Base-by-base conservation (phyloP, 257 asterid genomes). In the Cordia subcordata region DNA sequence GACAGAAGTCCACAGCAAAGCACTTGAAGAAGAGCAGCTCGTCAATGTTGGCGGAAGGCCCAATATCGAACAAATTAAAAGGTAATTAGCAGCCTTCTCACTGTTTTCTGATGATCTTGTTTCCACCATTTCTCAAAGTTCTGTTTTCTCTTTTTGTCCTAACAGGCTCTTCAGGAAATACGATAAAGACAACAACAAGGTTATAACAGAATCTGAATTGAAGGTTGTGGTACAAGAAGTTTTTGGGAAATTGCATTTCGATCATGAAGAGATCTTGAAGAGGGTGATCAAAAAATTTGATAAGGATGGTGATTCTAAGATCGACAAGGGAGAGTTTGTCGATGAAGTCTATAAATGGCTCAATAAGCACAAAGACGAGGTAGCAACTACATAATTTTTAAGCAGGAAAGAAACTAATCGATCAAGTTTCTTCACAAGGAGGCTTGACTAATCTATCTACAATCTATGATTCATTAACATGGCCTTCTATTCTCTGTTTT, bases 121-220 rank as follows among this genome's bases (percentile, higher is more conserved):
- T 15, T 13, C 47, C 12, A 42, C 6, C 53, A 2, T 42, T 42
- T 1, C 47, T 42, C 10, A 1, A 49, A 49, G 10, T 15, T 49
- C n/a, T 42, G 12, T 3, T 13, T 10, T 10, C 52, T 68, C n/a
- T 59, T 18, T 66, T 49, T 15, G 53, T 57, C 66, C 14, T 62
- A 16, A 64, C 81, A 83, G 90, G 19, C 75, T 83, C 42, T 80
- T 83, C 76, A 60, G 42, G 55, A 55, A 73, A 27, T 64, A 63
- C 51, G 82, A 75, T 65, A 6, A 78, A 4, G 40, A 81, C 19
- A 32, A 53, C 13, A 64, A 57, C 72, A 63, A 53, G 33, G 10
- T 56, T 0, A 71, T 81, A 55, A 53, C 86, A 11, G 21, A 18
- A 40, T 15, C 60, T 1, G 88, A 84, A 61, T 46, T 84, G 10